Base-by-base conservation (phyloP, 306 rosid species). In the Lithocarpus polystachyus region DNA sequence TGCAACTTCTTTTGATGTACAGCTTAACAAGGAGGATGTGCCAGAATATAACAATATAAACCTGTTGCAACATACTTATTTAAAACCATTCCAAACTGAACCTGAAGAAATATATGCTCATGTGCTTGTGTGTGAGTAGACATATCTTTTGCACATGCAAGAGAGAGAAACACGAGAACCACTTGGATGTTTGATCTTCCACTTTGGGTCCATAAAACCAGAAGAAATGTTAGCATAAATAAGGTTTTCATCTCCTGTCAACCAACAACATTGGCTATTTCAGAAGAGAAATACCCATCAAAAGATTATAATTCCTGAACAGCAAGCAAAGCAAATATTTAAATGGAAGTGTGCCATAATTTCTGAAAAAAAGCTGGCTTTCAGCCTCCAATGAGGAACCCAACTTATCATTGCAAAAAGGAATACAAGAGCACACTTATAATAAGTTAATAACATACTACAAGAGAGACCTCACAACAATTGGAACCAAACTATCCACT, bases 271-370 rank as follows among this genome's bases (percentile, higher is more conserved):
- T 67, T 67, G 23, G 72, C 20, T 7, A 20, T 33, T 67, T 67
- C 76, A 17, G 71, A 80, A 61, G 59, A 65, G 52, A 69, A 48
- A 43, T 19, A 6, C 18, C 52, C 76, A 35, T 67, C 23, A 73
- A 69, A 45, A 64, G 76, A n/a, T 1, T 9, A 45, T 28, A 51
- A 31, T 24, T 33, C 69, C 48, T 77, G 28, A 52, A 60, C 24
- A 78, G 5, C 53, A 12, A 48, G 17, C 29, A 56, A 82, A 56
- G n/a, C 17, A 31, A 40, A 24, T 26, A 15, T 48, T 43, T 64
- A 31, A 9, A 43, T 6, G 3, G 7, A 71, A 28, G 17, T 18
- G n/a, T 68, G 82, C 28, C 53, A 78, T 37, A 13, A 31, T 68
- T 23, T 40, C 51, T 45, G 37, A 68, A 59, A 40, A 37, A 40